These are phyloP conservation scores for Emergomyces pasteurianus DNA, from an alignment of 2,329 filamentous ascomycete genomes.

Conservation along the genomic window DNA sequence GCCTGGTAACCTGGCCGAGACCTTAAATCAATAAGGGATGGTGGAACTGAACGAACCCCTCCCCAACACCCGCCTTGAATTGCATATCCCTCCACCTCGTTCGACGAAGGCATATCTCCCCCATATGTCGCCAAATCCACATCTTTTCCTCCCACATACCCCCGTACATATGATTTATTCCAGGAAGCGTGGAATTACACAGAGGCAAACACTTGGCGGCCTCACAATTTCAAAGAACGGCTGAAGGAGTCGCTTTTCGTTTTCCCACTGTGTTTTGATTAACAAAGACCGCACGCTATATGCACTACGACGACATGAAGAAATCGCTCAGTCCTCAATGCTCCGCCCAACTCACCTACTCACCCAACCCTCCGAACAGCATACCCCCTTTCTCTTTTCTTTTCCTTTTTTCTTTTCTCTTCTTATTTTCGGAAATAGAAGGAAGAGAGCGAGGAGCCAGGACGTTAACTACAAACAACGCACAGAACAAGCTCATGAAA, in stretches of 20 bases:
- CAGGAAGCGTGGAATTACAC: neutral
- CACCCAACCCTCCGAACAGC: neutral
- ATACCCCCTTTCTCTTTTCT: no score
- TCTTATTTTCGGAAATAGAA: neutral
- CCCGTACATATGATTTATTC: neutral
- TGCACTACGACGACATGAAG: constrained; percentile 2
- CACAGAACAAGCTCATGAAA: neutral
- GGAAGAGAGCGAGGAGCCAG: neutral
- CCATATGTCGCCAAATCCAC: neutral
- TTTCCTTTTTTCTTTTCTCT: neutral
- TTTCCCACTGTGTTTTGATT: neutral
- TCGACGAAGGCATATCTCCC: constrained; percentile 1
- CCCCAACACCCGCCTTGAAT: neutral
- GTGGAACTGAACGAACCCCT: neutral
- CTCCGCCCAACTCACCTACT: neutral
- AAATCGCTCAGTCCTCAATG: neutral
- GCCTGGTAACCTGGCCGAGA: constrained; percentile 50
- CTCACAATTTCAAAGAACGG: neutral
- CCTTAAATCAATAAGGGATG: constrained; percentile 9
- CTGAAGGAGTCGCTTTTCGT: neutral
- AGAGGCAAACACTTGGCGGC: neutral
- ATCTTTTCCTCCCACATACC: neutral
- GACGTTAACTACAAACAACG: neutral
- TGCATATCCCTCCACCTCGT: neutral
- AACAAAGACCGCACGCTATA: neutral